phyloP scores from a whole-genome alignment of 352 stramenopile genomes.

The Halophytophthora polymorphica region DNA sequence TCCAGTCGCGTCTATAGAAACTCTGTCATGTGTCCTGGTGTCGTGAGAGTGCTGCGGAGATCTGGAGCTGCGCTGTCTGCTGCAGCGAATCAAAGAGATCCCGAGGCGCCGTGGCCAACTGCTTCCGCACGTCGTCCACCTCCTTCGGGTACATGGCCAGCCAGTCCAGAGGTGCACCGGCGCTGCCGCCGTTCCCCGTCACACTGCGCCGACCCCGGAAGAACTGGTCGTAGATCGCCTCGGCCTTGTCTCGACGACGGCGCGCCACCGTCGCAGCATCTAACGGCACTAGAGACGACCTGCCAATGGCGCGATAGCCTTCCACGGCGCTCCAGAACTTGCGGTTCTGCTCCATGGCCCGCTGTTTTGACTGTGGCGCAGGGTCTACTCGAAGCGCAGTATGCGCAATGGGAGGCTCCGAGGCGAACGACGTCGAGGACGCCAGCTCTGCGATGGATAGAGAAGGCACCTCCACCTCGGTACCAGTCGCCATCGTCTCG shows the following conservation, averaged over 20 bases:
- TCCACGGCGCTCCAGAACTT: slow-evolving; percentile 71
- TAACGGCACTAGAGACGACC: slow-evolving; percentile 27
- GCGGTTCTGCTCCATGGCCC: slow-evolving; percentile 28
- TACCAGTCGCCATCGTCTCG: not conserved
- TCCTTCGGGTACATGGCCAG: slow-evolving; percentile 51
- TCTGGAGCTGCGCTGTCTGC: slow-evolving; percentile 44
- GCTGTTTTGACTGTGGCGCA: slow-evolving; percentile 8
- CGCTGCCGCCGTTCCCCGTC: not conserved
- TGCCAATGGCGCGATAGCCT: slow-evolving; percentile 49
- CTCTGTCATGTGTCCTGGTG: slow-evolving; percentile 4
- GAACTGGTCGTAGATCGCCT: slow-evolving; percentile 50
- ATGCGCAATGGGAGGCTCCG: not conserved
- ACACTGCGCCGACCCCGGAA: slow-evolving; percentile 14
- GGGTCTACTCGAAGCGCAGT: slow-evolving; percentile 10
- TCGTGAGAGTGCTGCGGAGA: slow-evolving; percentile 28
- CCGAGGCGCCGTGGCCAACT: slow-evolving; percentile 25
- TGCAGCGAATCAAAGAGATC: slow-evolving; percentile 57
- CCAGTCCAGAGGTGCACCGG: slow-evolving; percentile 31
- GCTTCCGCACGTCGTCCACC: slow-evolving; percentile 25
- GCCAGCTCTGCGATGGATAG: not conserved
- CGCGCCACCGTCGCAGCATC: slow-evolving; percentile 29
- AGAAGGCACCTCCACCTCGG: not conserved
- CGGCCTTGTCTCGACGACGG: slow-evolving; percentile 37
- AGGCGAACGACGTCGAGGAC: not conserved
- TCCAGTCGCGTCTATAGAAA: slow-evolving; percentile 1